These are phyloP conservation scores for Claviceps pusilla DNA, from an alignment of 2,329 filamentous ascomycete genomes.

Conservation along the genomic window DNA sequence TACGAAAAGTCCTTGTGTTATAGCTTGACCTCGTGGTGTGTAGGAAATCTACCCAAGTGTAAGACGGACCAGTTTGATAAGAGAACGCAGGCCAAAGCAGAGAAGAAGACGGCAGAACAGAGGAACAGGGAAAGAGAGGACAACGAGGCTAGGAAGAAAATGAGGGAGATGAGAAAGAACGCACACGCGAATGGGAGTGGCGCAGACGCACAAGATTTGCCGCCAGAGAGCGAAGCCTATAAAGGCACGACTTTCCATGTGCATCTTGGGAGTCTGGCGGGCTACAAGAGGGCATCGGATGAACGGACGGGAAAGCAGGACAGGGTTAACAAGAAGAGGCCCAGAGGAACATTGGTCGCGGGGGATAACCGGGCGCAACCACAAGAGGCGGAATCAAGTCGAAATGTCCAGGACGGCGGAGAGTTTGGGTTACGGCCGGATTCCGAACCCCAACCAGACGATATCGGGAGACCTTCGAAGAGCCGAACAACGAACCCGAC, in stretches of 20 bases:
- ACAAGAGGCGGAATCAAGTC: background rate
- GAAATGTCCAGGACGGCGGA: background rate
- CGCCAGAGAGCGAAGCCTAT: background rate
- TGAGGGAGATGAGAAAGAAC: background rate
- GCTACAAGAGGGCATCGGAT: background rate
- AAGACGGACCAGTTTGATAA: background rate
- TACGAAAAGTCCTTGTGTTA: constrained; percentile 27
- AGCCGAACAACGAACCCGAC: background rate
- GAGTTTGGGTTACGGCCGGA: too few relatives aligned
- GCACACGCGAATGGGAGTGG: background rate
- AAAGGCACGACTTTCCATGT: background rate
- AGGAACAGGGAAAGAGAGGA: background rate
- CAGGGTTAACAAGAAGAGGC: background rate
- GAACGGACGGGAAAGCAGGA: background rate
- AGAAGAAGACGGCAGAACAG: background rate
- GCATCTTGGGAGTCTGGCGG: background rate
- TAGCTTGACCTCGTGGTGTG: background rate
- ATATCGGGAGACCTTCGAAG: background rate
- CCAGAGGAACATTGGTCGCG: background rate
- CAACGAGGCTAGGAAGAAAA: background rate
- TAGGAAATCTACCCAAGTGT: background rate
- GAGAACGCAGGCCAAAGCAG: background rate
- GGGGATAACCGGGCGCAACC: background rate
- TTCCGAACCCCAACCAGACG: background rate
- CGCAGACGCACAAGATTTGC: background rate